Base-by-base conservation (phyloP, 2,329 filamentous ascomycete species). In the Phoma sp. region DNA sequence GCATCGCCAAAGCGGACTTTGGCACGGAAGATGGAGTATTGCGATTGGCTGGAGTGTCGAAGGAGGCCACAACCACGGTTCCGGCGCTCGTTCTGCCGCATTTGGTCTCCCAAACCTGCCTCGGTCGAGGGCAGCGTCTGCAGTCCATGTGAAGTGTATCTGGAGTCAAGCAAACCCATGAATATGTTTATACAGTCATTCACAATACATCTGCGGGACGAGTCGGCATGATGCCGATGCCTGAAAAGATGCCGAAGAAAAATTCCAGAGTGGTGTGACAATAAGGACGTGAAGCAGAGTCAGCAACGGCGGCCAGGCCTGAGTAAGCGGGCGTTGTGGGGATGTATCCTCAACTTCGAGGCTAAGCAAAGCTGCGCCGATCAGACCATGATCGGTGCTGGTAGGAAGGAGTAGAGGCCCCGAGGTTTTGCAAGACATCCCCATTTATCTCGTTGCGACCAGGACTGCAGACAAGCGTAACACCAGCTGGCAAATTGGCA, bases 141-240 rank as follows among this genome's bases (percentile, higher is more conserved):
- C 32, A 30, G 11, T 32, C 14, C 18, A 47, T 3, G 9, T 38
- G 7, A 27, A 24, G 6, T 29, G 9, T 6, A 29, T 29, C 3
- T 29, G 27, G 27, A 29, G 27, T 18, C 27, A 29, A 29, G 9
- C 6, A 7, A 29, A 9, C 27, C 27, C 27, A 18, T 11, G 10
- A 27, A 6, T n/a, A 7, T 8, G 9, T 43, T 11, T 22, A 2
- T 8, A 27, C 7, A 14, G 1, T n/a, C 3, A 32, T 14, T 30
- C 4, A 5, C 11, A 7, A 32, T 22, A 30, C 8, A n/a, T 9
- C 2, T 39, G 32, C 52, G 42, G 36, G 36, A 24, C 40, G 18
- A 23, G 14, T 55, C 46, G 52, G 52, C 52, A 55, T 41, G 52
- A 50, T 55, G 52, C 52, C 52, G 52, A 55, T 9, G 27, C 37